phyloP scores from a whole-genome alignment of 768 basidiomycete species.

The Lyophyllum shimeji region DNA sequence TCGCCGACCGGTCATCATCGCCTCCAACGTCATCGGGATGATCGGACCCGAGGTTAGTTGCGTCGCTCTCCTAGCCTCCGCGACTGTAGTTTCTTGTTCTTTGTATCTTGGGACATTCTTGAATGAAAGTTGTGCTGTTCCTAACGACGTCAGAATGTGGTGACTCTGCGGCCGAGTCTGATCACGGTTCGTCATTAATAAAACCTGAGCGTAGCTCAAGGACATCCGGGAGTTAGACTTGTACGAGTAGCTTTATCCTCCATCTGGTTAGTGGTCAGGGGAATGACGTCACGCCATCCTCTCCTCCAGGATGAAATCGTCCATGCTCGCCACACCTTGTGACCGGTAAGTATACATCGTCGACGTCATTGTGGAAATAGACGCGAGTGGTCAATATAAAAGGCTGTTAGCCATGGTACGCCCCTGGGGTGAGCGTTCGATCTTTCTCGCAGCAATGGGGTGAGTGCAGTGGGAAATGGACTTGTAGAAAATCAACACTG shows the following conservation, averaged over 20 bases:
- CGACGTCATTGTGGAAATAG: not conserved
- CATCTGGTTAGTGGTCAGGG: too few relatives aligned
- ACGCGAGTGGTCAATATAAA: not conserved
- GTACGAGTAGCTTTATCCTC: too few relatives aligned
- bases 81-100: not conserved
- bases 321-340: not conserved
- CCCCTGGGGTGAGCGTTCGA: not conserved
- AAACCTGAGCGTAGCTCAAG: too few relatives aligned
- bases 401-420: not conserved
- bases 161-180: too few relatives aligned
- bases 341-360: too few relatives aligned
- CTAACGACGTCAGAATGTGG: not conserved
- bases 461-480: not conserved
- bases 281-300: too few relatives aligned
- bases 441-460: constrained; percentile 6
- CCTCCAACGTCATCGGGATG: not conserved
- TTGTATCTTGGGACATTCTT: not conserved
- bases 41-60: not conserved
- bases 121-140: not conserved
- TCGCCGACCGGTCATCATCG: not conserved
- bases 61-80: not conserved
- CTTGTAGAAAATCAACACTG: not conserved
- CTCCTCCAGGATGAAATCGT: too few relatives aligned
- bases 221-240: too few relatives aligned
- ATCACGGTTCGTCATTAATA: too few relatives aligned